Evolutionary conservation across 2,329 filamentous ascomycete species (phyloP).

Genomic region (Beauveria scarabaeidicola): DNA sequence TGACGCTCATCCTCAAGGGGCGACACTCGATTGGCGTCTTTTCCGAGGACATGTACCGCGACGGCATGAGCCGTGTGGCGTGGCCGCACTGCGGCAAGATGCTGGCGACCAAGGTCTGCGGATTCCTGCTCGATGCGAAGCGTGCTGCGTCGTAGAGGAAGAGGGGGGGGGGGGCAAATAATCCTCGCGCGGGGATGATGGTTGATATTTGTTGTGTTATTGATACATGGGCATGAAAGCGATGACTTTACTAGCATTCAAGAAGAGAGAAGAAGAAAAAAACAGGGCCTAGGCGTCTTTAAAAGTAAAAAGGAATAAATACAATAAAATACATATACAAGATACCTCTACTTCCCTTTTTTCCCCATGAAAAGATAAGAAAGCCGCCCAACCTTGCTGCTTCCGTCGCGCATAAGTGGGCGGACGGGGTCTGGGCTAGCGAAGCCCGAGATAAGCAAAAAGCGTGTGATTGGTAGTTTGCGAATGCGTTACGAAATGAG

Average conservation of each 20-base stretch:
- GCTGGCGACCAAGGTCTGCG: constrained; percentile 7
- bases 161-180: background rate
- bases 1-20: constrained; percentile 27
- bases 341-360: background rate
- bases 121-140: constrained; percentile 1
- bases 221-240: constrained; percentile 1
- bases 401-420: constrained; percentile 8
- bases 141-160: background rate
- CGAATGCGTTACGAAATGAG: background rate
- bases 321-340: constrained; percentile 1
- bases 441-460: constrained; percentile 3
- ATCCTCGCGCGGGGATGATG: too few relatives aligned
- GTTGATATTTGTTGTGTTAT: background rate
- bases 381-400: background rate
- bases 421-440: constrained; percentile 2
- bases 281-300: background rate
- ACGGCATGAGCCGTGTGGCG: constrained; percentile 20
- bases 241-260: constrained; percentile 3
- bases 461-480: constrained; percentile 3
- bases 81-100: constrained; percentile 5
- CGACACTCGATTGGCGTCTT: constrained; percentile 21
- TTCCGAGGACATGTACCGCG: constrained; percentile 19
- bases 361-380: background rate
- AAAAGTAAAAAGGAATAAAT: background rate
- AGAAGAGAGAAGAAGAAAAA: background rate